Evolutionary conservation across 179 eudicot genomes (phyloP), one percentile per base, ranked within the genome.

Genomic region (Spergularia azorica): DNA sequence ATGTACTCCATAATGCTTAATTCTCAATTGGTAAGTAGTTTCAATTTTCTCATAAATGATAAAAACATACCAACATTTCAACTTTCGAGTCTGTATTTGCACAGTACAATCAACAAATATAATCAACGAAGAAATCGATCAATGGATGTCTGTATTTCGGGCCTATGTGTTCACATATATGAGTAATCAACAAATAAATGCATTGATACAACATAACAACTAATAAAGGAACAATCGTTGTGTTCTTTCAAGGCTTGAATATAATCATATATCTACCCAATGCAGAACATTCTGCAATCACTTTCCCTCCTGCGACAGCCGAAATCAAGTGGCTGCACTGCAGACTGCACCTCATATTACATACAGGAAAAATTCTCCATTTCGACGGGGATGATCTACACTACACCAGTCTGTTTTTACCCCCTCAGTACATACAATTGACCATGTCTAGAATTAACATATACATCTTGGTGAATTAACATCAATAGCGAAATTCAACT

Each of bases 391-490:
- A 69, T 69, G 38, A 50, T 52, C 58, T 69, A 69, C 60, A 69
- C 72, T 69, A 69, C 60, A 21, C 60, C 58, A 43, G 14, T 26
- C 21, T 1, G 38, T 60, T 15, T 11, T 48, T 52, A n/a, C n/a
- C 32, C 18, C 56, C 52, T 62, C 48, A 52, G 70, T 73, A 77
- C 52, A 55, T 63, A 73, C 84, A 73, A 6, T 67, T 73, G 48
- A 57, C 46, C 39, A 63, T 70, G 38, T 61, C 58, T 72, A 38
- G 56, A 70, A 52, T 57, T 56, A 63, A 36, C 20, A 63, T 76
- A 70, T 50, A 68, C 66, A 57, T 57, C 64, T 52, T 21, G 55
- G 12, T 32, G 58, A 52, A 50, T 18, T 12, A 52, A 52, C 73
- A 69, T 46, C 32, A 32, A 70, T 62, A 69, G 57, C 67, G 9